phyloP scores from a whole-genome alignment of 768 basidiomycete genomes.

The Lyophyllum atratum region DNA sequence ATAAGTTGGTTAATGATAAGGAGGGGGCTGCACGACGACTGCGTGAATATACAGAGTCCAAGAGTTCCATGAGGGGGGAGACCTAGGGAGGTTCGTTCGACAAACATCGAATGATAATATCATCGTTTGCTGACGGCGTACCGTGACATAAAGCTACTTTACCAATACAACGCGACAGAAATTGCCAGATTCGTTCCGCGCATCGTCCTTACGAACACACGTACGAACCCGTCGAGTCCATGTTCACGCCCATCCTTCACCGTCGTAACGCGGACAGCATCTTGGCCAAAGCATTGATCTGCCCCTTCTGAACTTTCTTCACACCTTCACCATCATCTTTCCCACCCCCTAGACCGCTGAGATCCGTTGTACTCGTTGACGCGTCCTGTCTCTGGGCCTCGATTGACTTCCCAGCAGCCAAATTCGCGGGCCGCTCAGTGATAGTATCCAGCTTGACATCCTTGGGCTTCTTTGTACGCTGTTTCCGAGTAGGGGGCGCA shows the following conservation, averaged over 20 bases:
- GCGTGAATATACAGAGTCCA: constrained; percentile 18
- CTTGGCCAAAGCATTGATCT: constrained; percentile 89
- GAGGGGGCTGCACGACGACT: constrained; percentile 15
- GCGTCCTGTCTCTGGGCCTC: constrained; percentile 61
- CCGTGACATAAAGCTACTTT: constrained; percentile 49
- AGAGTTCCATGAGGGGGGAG: constrained; percentile 6
- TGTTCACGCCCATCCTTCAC: constrained; percentile 31
- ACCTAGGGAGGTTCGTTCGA: constrained; percentile 15
- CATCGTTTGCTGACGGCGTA: constrained; percentile 30
- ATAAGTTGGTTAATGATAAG: constrained; percentile 19
- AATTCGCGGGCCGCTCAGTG: constrained; percentile 58
- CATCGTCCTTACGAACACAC: constrained; percentile 17
- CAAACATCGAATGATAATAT: constrained; percentile 15
- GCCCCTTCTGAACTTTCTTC: constrained; percentile 86
- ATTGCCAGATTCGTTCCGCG: constrained; percentile 37
- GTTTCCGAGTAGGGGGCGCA: constrained; percentile 61
- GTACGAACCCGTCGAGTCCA: constrained; percentile 19
- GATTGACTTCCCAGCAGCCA: constrained; percentile 40
- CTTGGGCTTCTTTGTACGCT: constrained; percentile 67
- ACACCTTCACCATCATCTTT: constrained; percentile 50
- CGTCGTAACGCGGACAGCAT: constrained; percentile 84
- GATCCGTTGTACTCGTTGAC: constrained; percentile 75
- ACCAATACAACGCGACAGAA: constrained; percentile 52
- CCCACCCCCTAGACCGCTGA: constrained; percentile 38
- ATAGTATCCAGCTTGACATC: constrained; percentile 74